These are phyloP conservation scores for Chenopodium formosanum DNA, from an alignment of 148 eudicot genomes.

Conservation along the genomic window DNA sequence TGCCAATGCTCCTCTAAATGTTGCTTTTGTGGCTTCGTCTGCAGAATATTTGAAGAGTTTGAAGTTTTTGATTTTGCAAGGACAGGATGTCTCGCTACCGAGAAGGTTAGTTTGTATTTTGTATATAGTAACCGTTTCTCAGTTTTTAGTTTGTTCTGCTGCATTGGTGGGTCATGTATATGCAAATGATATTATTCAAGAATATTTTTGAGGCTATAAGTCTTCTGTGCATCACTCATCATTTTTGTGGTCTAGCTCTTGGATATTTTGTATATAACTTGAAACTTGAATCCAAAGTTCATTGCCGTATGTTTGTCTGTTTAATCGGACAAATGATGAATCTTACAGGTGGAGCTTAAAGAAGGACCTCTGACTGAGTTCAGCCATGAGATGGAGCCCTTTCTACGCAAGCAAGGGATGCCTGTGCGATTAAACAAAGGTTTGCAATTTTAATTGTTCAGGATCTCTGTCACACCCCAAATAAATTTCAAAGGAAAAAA, in stretches of 20 bases:
- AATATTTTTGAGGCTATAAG: neutral
- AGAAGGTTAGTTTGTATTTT: constrained; percentile 44
- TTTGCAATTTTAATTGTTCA: constrained; percentile 13
- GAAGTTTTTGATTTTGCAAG: constrained; percentile 89
- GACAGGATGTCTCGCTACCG: constrained; percentile 69
- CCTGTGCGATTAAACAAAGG: constrained; percentile 95
- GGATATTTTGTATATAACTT: neutral
- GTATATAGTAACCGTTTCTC: neutral
- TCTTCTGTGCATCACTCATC: neutral
- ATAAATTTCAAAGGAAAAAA: neutral
- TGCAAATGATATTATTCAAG: neutral
- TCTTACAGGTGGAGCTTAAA: constrained; percentile 77
- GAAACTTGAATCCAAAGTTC: neutral
- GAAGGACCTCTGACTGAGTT: constrained; percentile 91
- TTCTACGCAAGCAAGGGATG: constrained; percentile 92
- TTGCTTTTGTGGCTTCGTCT: constrained; percentile 2
- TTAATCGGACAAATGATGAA: neutral
- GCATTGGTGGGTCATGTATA: neutral
- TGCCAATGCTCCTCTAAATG: neutral
- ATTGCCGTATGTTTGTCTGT: neutral
- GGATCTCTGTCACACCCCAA: neutral
- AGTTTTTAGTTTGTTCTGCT: neutral
- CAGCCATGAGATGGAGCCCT: constrained; percentile 97
- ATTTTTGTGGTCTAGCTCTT: neutral
- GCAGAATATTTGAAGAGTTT: constrained; percentile 67